Conservation (phyloP, 2,329 filamentous ascomycete genomes). For the Penicillium sp. region DNA sequence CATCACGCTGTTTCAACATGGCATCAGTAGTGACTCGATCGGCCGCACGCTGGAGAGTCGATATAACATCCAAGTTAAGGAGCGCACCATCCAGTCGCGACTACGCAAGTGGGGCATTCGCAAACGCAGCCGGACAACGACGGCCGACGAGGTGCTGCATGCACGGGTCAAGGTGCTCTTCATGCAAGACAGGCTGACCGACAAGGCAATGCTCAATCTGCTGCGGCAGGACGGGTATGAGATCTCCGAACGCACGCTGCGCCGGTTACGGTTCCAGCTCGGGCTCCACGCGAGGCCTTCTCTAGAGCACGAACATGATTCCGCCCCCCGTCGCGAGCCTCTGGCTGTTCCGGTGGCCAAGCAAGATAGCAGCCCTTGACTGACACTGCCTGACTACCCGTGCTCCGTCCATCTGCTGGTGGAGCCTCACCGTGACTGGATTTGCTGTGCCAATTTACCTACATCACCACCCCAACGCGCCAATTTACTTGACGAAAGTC, state of each 20-base stretch:
- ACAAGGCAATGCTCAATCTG: slow-evolving; percentile 24
- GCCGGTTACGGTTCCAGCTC: slow-evolving; percentile 23
- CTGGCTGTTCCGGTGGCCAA: slow-evolving; percentile 1
- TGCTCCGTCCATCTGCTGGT: slow-evolving; percentile 3
- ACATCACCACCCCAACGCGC: slow-evolving; percentile 6
- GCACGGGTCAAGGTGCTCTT: slow-evolving; percentile 22
- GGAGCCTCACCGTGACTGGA: neutral
- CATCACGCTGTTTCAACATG: slow-evolving; percentile 19
- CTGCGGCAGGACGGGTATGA: slow-evolving; percentile 23
- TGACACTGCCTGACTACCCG: neutral
- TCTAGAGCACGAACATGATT: slow-evolving; percentile 11
- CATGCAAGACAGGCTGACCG: slow-evolving; percentile 20
- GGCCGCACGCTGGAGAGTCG: slow-evolving; percentile 19
- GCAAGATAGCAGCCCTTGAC: slow-evolving; percentile 4
- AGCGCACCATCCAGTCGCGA: slow-evolving; percentile 23
- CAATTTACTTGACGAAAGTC: neutral
- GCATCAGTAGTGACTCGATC: slow-evolving; percentile 23
- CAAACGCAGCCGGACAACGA: slow-evolving; percentile 24
- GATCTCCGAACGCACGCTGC: slow-evolving; percentile 22
- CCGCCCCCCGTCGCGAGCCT: neutral
- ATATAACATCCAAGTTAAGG: slow-evolving; percentile 24
- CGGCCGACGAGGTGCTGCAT: slow-evolving; percentile 20
- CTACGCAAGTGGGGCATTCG: slow-evolving; percentile 25
- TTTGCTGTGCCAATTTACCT: neutral
- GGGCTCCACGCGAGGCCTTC: slow-evolving; percentile 20